Evolutionary conservation across 768 basidiomycete species (phyloP), one percentile per base, ranked within the genome.

Genomic region (Favolaschia claudopus): DNA sequence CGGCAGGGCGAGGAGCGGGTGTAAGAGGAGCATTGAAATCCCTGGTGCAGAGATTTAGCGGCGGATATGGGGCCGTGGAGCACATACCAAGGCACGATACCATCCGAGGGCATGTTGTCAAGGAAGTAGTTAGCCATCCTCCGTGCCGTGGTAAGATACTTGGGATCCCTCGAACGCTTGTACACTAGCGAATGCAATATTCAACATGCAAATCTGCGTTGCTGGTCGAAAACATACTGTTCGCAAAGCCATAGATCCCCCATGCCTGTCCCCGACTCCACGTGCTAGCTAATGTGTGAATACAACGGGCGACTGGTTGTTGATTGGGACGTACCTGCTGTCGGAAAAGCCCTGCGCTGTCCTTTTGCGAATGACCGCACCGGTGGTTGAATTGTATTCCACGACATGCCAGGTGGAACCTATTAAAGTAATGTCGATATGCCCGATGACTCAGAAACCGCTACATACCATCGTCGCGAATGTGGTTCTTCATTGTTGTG

Each of bases 181-280:
- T 83, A 85, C 86, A 91, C 89, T 90, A 60, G 17, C 46, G 49
- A 25, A 34, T 36, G 38, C 52, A 32, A 28, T 17, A 48, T 44
- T 48, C 32, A 53, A 14, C 27, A 33, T 28, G 1, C 9, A 39
- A 34, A 15, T 31, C 37, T 43, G 22, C 33, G 40, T 29, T 22
- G 34, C 27, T 22, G 13, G 33, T 22, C 50, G 50, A 24, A 51
- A 27, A 74, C 86, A 31, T 62, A 89, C 89, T 88, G 65, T 85
- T 88, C 0, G 87, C 83, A 67, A 85, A 91, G 0, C 88, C 88
- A 62, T 86, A 87, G 27, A 89, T 79, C 2, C 80, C 89, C 89
- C 89, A 91, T 14, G 85, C 82, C 69, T 92, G 86, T 8, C 89
- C 89, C 28, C 89, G 84, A 42, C 86, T 82, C 89, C 89, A 91